phyloP scores from a whole-genome alignment of 768 basidiomycete genomes.

The Pisolithus albus region DNA sequence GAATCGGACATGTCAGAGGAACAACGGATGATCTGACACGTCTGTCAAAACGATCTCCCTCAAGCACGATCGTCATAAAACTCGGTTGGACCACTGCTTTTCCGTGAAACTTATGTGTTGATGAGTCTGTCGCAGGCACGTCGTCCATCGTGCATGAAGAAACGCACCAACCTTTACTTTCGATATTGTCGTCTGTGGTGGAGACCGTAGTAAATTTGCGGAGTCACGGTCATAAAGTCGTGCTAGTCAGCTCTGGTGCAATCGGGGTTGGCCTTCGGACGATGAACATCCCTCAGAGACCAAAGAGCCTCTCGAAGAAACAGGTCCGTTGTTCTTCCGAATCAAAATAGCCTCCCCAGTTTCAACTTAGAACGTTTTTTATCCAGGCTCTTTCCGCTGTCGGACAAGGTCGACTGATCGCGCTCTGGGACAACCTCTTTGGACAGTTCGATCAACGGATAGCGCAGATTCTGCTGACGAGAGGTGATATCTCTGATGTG shows the following conservation, averaged over 20 bases:
- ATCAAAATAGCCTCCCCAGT: not conserved
- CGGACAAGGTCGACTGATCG: constrained; percentile 93
- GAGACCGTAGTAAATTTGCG: constrained; percentile 82
- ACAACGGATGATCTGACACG: constrained; percentile 12
- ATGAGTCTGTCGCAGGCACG: constrained; percentile 48
- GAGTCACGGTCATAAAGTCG: constrained; percentile 82
- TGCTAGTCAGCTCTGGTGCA: constrained; percentile 95
- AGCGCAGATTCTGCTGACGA: constrained; percentile 88
- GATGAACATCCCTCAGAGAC: constrained; percentile 75
- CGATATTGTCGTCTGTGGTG: constrained; percentile 85
- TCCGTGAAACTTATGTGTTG: constrained; percentile 1
- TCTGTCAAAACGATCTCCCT: constrained; percentile 20
- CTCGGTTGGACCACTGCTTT: constrained; percentile 46
- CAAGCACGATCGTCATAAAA: constrained; percentile 79
- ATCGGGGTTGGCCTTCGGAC: constrained; percentile 91
- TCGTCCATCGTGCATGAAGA: constrained; percentile 95
- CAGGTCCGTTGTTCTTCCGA: constrained; percentile 60
- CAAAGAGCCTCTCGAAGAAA: constrained; percentile 83
- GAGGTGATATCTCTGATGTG: constrained; percentile 97
- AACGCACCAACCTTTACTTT: constrained; percentile 86
- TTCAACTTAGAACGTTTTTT: constrained; percentile 19
- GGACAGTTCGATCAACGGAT: constrained; percentile 91
- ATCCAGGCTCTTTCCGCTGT: constrained; percentile 89
- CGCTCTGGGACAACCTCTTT: constrained; percentile 95
- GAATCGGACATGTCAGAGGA: not conserved